Conservation (phyloP, 2,329 filamentous ascomycete species). For the Aspergillus amoenus region DNA sequence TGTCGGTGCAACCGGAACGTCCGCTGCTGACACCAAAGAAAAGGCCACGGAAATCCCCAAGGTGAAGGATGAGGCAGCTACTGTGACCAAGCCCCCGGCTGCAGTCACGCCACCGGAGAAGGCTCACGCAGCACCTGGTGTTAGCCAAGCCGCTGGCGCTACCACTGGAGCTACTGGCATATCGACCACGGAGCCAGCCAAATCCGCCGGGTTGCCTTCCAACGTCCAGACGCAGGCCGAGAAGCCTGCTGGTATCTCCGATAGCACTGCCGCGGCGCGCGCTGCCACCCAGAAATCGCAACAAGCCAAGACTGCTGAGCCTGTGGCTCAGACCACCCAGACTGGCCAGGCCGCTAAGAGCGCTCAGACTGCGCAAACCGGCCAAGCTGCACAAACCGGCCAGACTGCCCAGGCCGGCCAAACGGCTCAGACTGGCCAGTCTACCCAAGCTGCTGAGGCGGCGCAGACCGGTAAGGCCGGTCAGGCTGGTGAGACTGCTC, state of each 20-base stretch:
- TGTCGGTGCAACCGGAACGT: constrained; percentile 10
- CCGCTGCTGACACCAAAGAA: constrained; percentile 20
- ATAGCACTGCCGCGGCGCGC: constrained; percentile 6
- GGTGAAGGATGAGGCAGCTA: constrained; percentile 12
- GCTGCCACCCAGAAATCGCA: constrained; percentile 13
- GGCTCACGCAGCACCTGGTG: constrained; percentile 14
- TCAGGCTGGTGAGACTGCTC: background rate
- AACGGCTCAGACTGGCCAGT: background rate
- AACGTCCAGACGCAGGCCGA: constrained; percentile 3
- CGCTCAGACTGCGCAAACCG: background rate
- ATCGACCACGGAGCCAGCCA: constrained; percentile 14
- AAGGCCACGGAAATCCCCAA: constrained; percentile 17
- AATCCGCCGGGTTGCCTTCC: background rate
- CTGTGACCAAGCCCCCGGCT: constrained; percentile 13
- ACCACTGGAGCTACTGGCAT: constrained; percentile 2
- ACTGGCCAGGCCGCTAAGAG: background rate
- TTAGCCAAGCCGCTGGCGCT: background rate
- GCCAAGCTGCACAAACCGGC: background rate
- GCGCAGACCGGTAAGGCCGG: background rate
- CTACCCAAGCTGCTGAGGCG: background rate
- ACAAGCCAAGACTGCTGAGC: background rate
- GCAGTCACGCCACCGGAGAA: constrained; percentile 21
- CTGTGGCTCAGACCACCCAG: too few relatives aligned
- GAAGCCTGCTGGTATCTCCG: constrained; percentile 1
- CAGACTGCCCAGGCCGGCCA: background rate